Evolutionary conservation across 805 yeast species (phyloP).

Genomic region (Millerago galiae): DNA sequence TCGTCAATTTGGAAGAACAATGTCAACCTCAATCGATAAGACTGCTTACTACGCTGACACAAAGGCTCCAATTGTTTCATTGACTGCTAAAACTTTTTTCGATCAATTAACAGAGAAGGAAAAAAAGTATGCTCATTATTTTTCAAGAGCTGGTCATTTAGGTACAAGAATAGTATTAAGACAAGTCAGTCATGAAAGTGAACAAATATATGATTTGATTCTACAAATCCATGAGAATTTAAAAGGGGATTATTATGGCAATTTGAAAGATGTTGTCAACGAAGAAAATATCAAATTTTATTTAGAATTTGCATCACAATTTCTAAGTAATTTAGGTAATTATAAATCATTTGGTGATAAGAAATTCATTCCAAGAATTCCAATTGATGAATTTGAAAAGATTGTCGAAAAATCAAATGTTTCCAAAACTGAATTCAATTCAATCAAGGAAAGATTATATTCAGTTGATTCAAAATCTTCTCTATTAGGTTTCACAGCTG

Average conservation of each 20-base stretch:
- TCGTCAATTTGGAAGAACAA: conserved; percentile 5
- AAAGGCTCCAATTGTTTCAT: conserved; percentile 63
- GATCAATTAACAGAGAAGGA: conserved; percentile 53
- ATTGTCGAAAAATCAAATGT: conserved; percentile 38
- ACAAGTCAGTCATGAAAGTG: conserved; percentile 80
- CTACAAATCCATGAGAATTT: conserved; percentile 46
- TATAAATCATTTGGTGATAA: conserved; percentile 85
- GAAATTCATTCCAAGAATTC: conserved; percentile 69
- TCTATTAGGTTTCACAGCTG: conserved; percentile 71
- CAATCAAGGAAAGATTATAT: conserved; percentile 45
- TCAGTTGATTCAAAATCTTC: conserved; percentile 38
- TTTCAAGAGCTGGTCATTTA: conserved; percentile 76
- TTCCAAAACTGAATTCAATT: conserved; percentile 26
- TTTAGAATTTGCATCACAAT: conserved; percentile 71
- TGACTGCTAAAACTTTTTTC: conserved; percentile 65
- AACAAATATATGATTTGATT: conserved; percentile 64
- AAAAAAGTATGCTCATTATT: conserved; percentile 73
- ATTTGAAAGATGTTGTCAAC: conserved; percentile 31
- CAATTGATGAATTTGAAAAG: conserved; percentile 39
- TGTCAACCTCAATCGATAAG: conserved; percentile 7
- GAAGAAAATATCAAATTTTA: conserved; percentile 29
- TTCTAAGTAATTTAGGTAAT: conserved; percentile 68
- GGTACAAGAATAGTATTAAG: conserved; percentile 77
- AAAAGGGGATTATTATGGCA: conserved; percentile 42
- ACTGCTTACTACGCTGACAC: conserved; percentile 41